Evolutionary conservation across 2,329 filamentous ascomycete species (phyloP), one percentile per base, ranked within the genome.

Genomic region (Colletotrichum brevisporum): DNA sequence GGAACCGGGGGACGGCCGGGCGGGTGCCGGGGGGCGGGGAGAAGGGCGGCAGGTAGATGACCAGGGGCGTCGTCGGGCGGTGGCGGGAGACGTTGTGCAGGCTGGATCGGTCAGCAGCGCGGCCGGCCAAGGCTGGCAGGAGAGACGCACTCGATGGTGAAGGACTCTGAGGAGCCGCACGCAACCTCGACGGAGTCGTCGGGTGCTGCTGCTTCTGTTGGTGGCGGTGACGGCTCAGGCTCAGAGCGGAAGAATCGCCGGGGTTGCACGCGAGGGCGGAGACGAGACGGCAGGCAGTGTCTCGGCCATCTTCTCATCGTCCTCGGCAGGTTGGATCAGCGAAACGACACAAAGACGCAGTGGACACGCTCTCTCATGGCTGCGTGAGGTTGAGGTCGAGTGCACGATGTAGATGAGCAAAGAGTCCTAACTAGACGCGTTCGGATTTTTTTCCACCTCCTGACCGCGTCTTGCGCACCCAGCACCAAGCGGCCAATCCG

Each of bases 1-100:
- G 77, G 67, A 85, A 86, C 10, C 71, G 72, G 31, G 85, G 83
- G 26, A 86, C 72, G 39, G 78, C 67, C 10, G 73, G 64, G 13
- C 72, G 70, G 2, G 74, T 69, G 8, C 72, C 69, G 58, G 78
- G 68, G 8, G 69, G 67, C 39, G 78, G 76, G 13, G 85, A 79
- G 53, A 81, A 83, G 0, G 86, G 81, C 6, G 89, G 89, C 0
- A 91, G 77, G 75, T 90, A 86, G 50, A 91, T 77, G 15, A 90
- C 75, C 50, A 91, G 75, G 2, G 88, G 84, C 1, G 79, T 76
- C 13, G 78, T 74, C 0, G 80, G 75, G 12, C 77, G 73, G 18
- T 83, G 74, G 4, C 79, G 75, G 13, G 70, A 63, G 26, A 85
- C 66, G 70, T 89, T 86, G 73, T 87, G 81, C 54, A 90, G 79